These are phyloP conservation scores for Blastobotrys petasosporus DNA, from an alignment of 1,139 yeast species.

Conservation along the genomic window DNA sequence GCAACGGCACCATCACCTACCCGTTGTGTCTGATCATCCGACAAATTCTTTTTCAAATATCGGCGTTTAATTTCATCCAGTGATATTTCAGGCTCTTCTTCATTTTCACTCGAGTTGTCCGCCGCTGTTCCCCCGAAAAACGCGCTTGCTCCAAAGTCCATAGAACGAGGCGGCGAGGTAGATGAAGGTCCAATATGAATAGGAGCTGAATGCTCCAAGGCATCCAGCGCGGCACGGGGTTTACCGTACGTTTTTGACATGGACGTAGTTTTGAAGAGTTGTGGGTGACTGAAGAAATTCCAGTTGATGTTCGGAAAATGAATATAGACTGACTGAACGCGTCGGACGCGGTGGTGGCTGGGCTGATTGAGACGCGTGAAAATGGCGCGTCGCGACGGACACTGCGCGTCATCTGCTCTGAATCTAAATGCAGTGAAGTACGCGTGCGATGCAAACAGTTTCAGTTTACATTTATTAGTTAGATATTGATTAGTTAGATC, in stretches of 20 bases:
- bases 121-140: conserved; percentile 7
- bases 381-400: too few species aligned
- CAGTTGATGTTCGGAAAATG: too few species aligned
- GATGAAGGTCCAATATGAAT: not conserved
- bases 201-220: not conserved
- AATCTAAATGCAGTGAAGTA: too few species aligned
- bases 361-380: too few species aligned
- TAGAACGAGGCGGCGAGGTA: not conserved
- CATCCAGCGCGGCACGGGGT: not conserved
- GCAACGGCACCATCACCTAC: not conserved
- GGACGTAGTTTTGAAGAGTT: too few species aligned
- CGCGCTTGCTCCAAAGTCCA: conserved; percentile 5
- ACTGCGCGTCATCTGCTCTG: too few species aligned
- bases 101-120: conserved; percentile 3
- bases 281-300: too few species aligned
- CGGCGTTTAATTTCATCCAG: conserved; percentile 7
- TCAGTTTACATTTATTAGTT: too few species aligned
- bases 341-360: too few species aligned
- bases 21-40: not conserved
- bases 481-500: too few species aligned
- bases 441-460: too few species aligned
- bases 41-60: conserved; percentile 1
- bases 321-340: too few species aligned
- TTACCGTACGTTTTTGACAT: conserved; percentile 1
- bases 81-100: conserved; percentile 4